These are phyloP conservation scores for Serendipita vermifera DNA, from an alignment of 768 basidiomycete genomes.

Conservation along the genomic window DNA sequence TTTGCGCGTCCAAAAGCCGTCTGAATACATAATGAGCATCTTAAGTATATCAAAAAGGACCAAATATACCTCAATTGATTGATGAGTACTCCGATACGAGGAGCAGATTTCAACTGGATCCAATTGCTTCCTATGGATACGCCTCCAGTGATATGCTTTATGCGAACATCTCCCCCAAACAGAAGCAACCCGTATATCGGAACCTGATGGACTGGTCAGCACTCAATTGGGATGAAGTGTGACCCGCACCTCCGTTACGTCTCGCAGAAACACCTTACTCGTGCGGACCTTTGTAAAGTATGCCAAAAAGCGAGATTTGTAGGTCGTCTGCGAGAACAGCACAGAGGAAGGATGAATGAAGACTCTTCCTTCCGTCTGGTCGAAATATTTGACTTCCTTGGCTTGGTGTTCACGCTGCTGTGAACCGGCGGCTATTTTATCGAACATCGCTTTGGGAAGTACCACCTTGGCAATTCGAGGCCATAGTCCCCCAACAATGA, in stretches of 20 bases:
- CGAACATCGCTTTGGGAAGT: constrained; percentile 63
- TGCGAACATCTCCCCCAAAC: constrained; percentile 66
- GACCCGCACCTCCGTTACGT: constrained; percentile 66
- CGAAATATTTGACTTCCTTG: constrained; percentile 71
- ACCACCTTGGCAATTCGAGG: constrained; percentile 67
- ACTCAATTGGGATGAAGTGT: not conserved
- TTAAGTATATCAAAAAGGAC: not conserved
- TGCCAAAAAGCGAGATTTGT: constrained; percentile 67
- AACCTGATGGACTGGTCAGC: constrained; percentile 35
- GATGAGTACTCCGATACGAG: constrained; percentile 81
- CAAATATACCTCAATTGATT: constrained; percentile 62
- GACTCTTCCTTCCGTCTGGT: constrained; percentile 47
- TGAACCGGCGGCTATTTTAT: constrained; percentile 71
- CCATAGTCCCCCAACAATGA: constrained; percentile 79
- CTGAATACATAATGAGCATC: constrained; percentile 24
- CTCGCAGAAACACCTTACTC: constrained; percentile 71
- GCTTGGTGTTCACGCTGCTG: constrained; percentile 76
- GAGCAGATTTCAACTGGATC: constrained; percentile 65
- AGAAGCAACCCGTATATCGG: constrained; percentile 76
- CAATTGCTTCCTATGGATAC: constrained; percentile 32
- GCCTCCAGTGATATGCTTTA: constrained; percentile 73
- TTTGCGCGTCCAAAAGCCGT: constrained; percentile 54
- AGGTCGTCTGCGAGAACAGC: constrained; percentile 55
- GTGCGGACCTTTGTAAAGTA: constrained; percentile 79
- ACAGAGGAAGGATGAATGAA: constrained; percentile 78